phyloP scores from a whole-genome alignment of 23 red algal species.

The Gracilariopsis chorda region DNA sequence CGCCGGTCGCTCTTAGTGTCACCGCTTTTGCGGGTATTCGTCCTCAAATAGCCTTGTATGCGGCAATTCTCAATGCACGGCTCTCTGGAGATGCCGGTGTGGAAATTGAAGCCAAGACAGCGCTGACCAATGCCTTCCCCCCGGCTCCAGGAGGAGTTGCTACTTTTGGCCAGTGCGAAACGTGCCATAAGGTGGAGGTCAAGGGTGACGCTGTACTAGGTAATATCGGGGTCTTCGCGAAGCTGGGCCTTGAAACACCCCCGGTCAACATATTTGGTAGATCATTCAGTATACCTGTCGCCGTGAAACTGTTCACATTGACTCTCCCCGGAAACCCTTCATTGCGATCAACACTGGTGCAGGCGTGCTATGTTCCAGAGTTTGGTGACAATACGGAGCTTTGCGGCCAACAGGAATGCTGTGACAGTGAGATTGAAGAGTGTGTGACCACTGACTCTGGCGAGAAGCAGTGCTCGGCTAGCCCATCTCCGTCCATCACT shows the following conservation, averaged over 20 bases:
- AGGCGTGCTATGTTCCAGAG: conserved; percentile 24
- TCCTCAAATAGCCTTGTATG: conserved; percentile 22
- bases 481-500: background rate
- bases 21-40: conserved; percentile 22
- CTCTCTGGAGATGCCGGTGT: conserved; percentile 25
- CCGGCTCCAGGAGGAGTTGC: background rate
- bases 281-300: background rate
- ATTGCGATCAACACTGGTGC: background rate
- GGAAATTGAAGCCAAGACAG: conserved; percentile 7
- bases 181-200: conserved; percentile 20
- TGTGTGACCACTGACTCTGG: background rate
- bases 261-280: background rate
- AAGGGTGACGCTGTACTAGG: conserved; percentile 20
- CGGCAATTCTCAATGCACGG: background rate
- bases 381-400: conserved; percentile 1
- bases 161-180: conserved; percentile 23
- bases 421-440: background rate
- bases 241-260: background rate
- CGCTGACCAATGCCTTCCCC: conserved; percentile 2
- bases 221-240: conserved; percentile 5
- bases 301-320: background rate
- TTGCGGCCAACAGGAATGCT: background rate
- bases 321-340: conserved; percentile 23
- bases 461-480: background rate
- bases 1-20: background rate